Conservation (phyloP, 139 green algal species). For the Limnomonas spitsbergensis region DNA sequence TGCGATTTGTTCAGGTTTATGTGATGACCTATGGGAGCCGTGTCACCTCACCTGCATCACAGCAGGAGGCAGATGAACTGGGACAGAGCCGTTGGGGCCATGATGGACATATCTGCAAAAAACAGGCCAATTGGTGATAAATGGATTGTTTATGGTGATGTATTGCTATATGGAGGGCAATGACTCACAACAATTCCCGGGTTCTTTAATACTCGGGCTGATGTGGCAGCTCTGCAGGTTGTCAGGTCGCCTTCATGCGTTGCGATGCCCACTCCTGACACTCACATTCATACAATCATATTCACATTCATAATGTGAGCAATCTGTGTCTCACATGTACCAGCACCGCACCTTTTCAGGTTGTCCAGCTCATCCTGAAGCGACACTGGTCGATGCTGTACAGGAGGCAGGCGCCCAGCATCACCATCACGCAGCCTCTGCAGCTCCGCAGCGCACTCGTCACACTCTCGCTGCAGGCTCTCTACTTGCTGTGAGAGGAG, state of each 20-base stretch:
- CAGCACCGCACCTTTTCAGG: not conserved
- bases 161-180: too few species aligned
- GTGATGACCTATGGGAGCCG: not conserved
- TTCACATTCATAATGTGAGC: too few species aligned
- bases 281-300: too few species aligned
- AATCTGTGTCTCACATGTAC: too few species aligned
- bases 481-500: conserved; percentile 2
- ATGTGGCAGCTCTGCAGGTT: too few species aligned
- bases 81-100: not conserved
- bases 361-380: conserved; percentile 11
- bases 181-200: too few species aligned
- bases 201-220: too few species aligned
- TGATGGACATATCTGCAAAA: not conserved
- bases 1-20: too few species aligned
- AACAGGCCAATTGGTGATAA: too few species aligned
- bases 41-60: not conserved
- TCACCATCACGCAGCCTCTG: not conserved
- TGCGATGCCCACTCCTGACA: too few species aligned
- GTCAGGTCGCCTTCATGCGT: too few species aligned
- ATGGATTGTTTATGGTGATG: too few species aligned
- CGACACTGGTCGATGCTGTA: not conserved
- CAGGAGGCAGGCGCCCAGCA: not conserved
- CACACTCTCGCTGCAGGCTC: conserved; percentile 10
- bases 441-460: conserved; percentile 3
- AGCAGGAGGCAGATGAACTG: not conserved